phyloP scores from a whole-genome alignment of 179 eudicot genomes.

The Actinidia chinensis region DNA sequence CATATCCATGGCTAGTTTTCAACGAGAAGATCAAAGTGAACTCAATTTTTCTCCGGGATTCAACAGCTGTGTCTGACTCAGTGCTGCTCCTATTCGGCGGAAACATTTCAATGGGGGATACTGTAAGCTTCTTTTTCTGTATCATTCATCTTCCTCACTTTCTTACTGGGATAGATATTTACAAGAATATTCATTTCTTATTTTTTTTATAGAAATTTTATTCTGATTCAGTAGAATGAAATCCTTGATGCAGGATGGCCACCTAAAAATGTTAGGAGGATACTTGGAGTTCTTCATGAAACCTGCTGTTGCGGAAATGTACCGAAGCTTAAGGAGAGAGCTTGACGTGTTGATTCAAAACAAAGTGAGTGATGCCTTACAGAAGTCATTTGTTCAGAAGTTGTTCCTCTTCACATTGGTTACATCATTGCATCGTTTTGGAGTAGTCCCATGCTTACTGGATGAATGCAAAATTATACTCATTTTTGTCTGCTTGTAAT shows the following conservation, averaged over 20 bases:
- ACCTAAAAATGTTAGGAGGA: slow-evolving; percentile 71
- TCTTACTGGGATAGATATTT: not conserved
- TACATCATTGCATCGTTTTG: not conserved
- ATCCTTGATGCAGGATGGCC: slow-evolving; percentile 52
- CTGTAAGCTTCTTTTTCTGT: slow-evolving; percentile 34
- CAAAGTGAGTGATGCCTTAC: slow-evolving; percentile 43
- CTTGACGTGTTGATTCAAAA: slow-evolving; percentile 58
- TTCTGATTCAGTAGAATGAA: not conserved
- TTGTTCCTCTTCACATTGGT: not conserved
- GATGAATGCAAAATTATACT: not conserved
- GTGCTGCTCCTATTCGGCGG: slow-evolving; percentile 69
- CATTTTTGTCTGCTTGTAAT: not conserved
- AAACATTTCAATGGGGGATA: slow-evolving; percentile 48
- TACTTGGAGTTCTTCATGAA: slow-evolving; percentile 71
- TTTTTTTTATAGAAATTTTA: not conserved
- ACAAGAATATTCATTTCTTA: not conserved
- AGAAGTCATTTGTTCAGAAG: not conserved
- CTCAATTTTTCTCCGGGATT: slow-evolving; percentile 69
- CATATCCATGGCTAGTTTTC: slow-evolving; percentile 74
- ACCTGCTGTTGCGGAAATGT: slow-evolving; percentile 52
- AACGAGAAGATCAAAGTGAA: slow-evolving; percentile 74
- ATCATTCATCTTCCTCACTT: not conserved
- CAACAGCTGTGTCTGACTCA: slow-evolving; percentile 72
- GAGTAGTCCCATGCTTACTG: not conserved
- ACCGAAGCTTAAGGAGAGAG: slow-evolving; percentile 52